Base-by-base conservation (phyloP, 768 basidiomycete species). In the Tricholoma matsutake region DNA sequence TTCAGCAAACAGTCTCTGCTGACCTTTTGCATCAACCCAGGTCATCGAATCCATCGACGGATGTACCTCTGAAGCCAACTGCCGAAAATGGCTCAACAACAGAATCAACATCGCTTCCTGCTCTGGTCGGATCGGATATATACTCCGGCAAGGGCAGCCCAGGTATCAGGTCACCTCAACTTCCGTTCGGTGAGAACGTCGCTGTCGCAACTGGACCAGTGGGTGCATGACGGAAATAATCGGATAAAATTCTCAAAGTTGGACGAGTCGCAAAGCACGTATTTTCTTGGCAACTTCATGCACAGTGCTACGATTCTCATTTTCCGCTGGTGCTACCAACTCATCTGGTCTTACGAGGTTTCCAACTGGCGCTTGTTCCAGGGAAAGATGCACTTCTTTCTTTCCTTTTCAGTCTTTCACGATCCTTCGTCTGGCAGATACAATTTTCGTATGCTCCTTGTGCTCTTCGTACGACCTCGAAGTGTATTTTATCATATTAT, bases 171-270 rank as follows among this genome's bases (percentile, higher is more conserved):
- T 75, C 85, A 39, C 81, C 87, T 62, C 85, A 85, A 70, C 69
- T 86, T 58, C 79, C 86, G 16, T 83, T 86, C 64, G 81, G 80
- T 63, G 88, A 90, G 70, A 86, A 82, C 65, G 78, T 83, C 52
- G 76, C 82, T 45, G 77, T 88, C 61, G 77, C 81, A 54, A 77
- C 85, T 57, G 73, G 76, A 52, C 69, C 74, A 53, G 72, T 79
- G 45, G 76, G 77, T 54, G 79, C 76, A 29, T 79, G 74, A 73
- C 76, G 71, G 68, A 66, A 69, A 58, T 11, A 22, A 18, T 55
- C 32, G 55, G 29, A 54, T 45, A 25, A 35, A 53, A 41, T 35
- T 7, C 3, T 32, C 45, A 9, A 32, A 45, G 14, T 14, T 56
- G 62, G 57, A 54, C 61, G 43, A 57, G 57, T 41, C 22, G 16